Conservation (phyloP, 1,284 basidiomycete genomes). For the Fomes fomentarius region DNA sequence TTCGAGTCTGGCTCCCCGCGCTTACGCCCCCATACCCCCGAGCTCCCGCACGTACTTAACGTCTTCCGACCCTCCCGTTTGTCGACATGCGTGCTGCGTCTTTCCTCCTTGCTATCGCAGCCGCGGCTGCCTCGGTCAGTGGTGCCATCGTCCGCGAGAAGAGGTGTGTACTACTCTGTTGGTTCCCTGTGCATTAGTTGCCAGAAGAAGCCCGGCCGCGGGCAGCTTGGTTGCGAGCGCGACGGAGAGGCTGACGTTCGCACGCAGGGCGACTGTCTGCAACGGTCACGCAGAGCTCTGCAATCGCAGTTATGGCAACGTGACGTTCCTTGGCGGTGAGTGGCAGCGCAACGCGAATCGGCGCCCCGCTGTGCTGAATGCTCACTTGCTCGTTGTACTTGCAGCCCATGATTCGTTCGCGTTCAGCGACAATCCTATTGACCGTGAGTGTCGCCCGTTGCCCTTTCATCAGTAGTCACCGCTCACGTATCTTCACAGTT, state of each 20-base stretch:
- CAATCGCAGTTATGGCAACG: slow-evolving; percentile 57
- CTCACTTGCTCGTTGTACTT: slow-evolving; percentile 6
- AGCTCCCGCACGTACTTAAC: no score
- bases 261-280: slow-evolving; percentile 39
- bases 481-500: slow-evolving; percentile 35
- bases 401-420: slow-evolving; percentile 73
- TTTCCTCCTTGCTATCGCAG: slow-evolving; percentile 11
- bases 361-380: not conserved
- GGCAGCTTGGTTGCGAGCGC: not conserved
- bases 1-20: slow-evolving; percentile 2
- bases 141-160: slow-evolving; percentile 15
- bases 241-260: not conserved
- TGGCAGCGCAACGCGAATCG: not conserved
- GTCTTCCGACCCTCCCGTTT: no score
- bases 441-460: slow-evolving; percentile 37
- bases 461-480: not conserved
- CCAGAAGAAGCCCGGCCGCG: no score
- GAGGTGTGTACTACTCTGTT: slow-evolving; percentile 9
- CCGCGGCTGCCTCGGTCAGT: slow-evolving; percentile 13
- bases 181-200: no score
- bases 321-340: slow-evolving; percentile 59
- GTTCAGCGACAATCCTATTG: slow-evolving; percentile 52
- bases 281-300: slow-evolving; percentile 65
- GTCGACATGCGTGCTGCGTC: slow-evolving; percentile 18
- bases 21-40: not conserved